These are phyloP conservation scores for Russula foetens DNA, from an alignment of 768 basidiomycete species.

Conservation along the genomic window DNA sequence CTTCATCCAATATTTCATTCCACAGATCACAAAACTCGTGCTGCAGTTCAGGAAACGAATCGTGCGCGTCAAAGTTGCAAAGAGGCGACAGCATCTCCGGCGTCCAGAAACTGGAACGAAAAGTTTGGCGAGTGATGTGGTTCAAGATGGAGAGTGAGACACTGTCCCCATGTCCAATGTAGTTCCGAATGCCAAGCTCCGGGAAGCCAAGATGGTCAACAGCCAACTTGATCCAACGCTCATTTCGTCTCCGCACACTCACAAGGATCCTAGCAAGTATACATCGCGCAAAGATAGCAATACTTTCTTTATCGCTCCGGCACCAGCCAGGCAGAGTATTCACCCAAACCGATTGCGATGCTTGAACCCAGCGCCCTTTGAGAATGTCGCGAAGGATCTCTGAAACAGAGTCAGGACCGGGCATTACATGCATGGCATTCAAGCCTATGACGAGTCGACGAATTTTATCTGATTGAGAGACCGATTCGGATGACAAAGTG, in stretches of 20 bases:
- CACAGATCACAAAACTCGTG: background rate
- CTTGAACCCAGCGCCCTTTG: background rate
- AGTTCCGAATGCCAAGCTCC: background rate
- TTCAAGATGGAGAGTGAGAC: background rate
- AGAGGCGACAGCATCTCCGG: background rate
- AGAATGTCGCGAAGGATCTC: background rate
- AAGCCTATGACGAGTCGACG: background rate
- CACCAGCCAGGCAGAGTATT: no score
- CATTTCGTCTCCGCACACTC: background rate
- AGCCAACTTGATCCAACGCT: background rate
- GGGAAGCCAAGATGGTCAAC: background rate
- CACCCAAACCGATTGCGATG: background rate
- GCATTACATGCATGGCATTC: background rate
- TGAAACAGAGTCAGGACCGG: background rate
- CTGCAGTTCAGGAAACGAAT: background rate
- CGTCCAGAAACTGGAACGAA: background rate
- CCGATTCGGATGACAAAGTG: background rate
- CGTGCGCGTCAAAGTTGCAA: background rate
- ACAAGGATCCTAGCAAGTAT: background rate
- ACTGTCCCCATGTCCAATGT: background rate
- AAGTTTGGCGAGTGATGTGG: background rate
- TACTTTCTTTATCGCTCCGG: no score
- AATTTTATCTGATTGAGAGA: background rate
- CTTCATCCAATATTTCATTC: background rate
- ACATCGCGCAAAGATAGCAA: background rate